These are phyloP conservation scores for Heracleum sosnowskyi DNA, from an alignment of 129 eudicot species.

Conservation along the genomic window DNA sequence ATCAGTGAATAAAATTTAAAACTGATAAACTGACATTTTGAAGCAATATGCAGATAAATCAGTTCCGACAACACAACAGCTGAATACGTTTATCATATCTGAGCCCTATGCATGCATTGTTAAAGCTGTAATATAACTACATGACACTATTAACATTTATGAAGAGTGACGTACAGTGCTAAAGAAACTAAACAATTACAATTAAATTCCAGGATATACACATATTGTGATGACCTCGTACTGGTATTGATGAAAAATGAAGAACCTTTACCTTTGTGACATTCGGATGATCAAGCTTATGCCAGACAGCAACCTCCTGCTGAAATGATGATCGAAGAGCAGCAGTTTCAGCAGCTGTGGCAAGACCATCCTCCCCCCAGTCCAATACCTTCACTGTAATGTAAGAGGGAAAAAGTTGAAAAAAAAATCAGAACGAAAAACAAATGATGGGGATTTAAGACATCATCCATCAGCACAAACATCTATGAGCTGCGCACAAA, in stretches of 20 bases:
- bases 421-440: not conserved
- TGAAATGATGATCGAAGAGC: slow-evolving; percentile 72
- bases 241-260: not conserved
- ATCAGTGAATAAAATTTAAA: not conserved
- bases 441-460: not conserved
- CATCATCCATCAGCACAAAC: not conserved
- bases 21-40: not conserved
- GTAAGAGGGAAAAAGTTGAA: slow-evolving; percentile 1
- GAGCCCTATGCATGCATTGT: not conserved
- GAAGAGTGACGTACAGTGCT: not conserved
- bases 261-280: slow-evolving; percentile 63
- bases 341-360: slow-evolving; percentile 68
- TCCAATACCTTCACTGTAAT: slow-evolving; percentile 76
- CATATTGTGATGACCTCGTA: not conserved
- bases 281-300: slow-evolving; percentile 92
- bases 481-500: not conserved
- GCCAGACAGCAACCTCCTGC: slow-evolving; percentile 95
- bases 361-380: slow-evolving; percentile 95
- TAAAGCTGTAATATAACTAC: not conserved
- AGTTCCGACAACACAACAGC: not conserved
- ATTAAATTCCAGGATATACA: not conserved
- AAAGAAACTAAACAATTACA: too few species aligned
- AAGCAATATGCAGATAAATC: not conserved
- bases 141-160: not conserved
- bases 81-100: not conserved